phyloP scores from a whole-genome alignment of 345 rosid species.

The Lepidium didymum region DNA sequence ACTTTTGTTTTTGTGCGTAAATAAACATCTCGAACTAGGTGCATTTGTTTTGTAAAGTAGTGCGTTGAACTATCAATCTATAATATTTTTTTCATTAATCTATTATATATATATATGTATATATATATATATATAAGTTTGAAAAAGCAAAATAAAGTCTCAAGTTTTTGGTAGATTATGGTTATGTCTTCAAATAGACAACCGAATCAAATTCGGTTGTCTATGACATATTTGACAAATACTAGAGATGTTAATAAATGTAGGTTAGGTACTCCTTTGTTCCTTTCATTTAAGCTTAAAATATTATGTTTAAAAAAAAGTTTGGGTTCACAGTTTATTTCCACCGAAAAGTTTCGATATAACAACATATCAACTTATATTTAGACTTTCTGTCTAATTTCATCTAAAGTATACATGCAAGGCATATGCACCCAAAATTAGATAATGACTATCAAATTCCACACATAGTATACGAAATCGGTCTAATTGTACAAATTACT shows the following conservation, averaged over 20 bases:
- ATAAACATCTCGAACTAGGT: background rate
- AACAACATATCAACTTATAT: too few species aligned
- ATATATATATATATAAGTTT: background rate
- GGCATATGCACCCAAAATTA: too few species aligned
- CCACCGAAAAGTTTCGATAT: too few species aligned
- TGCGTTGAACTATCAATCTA: background rate
- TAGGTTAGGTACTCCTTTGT: background rate
- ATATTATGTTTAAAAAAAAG: background rate
- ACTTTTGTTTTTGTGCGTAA: background rate
- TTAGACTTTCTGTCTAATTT: too few species aligned
- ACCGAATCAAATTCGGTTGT: too few species aligned
- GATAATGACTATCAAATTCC: too few species aligned
- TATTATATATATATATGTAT: background rate
- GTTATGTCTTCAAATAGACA: too few species aligned
- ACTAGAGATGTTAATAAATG: background rate
- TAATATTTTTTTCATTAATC: background rate
- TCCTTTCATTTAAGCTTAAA: background rate
- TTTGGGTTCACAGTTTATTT: too few species aligned
- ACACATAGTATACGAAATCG: too few species aligned
- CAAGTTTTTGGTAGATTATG: background rate
- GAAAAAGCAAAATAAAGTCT: background rate
- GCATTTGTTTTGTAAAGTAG: background rate
- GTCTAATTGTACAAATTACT: too few species aligned
- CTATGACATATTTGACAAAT: background rate
- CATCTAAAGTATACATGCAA: too few species aligned